Conservation (phyloP, 2,329 filamentous ascomycete species). For the Chalara sp. region DNA sequence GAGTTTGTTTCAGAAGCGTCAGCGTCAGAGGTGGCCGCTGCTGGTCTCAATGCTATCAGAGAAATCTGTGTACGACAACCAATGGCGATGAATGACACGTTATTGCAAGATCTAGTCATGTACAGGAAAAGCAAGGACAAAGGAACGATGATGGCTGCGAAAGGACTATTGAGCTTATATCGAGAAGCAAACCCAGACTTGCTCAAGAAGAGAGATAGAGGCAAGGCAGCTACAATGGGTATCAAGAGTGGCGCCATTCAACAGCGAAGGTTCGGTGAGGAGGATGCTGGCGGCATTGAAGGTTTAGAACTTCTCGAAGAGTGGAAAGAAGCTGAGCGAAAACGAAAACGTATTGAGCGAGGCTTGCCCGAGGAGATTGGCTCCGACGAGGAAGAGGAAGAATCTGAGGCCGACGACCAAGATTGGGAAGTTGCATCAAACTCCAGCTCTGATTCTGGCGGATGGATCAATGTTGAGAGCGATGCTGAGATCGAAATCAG, state of each 20-base stretch:
- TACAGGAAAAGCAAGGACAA: slow-evolving; percentile 98
- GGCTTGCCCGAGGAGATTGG: slow-evolving; percentile 57
- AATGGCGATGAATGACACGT: slow-evolving; percentile 89
- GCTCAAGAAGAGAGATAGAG: slow-evolving; percentile 81
- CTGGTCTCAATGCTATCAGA: slow-evolving; percentile 88
- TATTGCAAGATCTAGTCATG: slow-evolving; percentile 93
- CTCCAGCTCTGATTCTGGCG: slow-evolving; percentile 74
- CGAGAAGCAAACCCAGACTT: slow-evolving; percentile 86
- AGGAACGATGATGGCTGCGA: slow-evolving; percentile 97
- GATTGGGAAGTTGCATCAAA: slow-evolving; percentile 88
- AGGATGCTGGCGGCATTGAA: slow-evolving; percentile 75
- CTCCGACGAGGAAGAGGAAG: slow-evolving; percentile 49
- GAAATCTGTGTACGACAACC: slow-evolving; percentile 92
- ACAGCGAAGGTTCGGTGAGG: slow-evolving; percentile 76
- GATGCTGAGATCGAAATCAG: slow-evolving; percentile 73
- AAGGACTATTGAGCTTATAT: slow-evolving; percentile 84
- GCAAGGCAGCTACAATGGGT: slow-evolving; percentile 82
- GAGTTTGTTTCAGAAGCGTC: slow-evolving; percentile 96
- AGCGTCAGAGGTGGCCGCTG: slow-evolving; percentile 82
- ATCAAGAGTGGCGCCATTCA: slow-evolving; percentile 69
- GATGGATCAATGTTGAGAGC: slow-evolving; percentile 86
- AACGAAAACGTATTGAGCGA: slow-evolving; percentile 62
- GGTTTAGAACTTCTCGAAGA: slow-evolving; percentile 85
- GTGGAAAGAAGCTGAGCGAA: slow-evolving; percentile 88
- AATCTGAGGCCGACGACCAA: slow-evolving; percentile 32